These are phyloP conservation scores for Penicillium lividum DNA, from an alignment of 495 filamentous ascomycete species.

Conservation along the genomic window DNA sequence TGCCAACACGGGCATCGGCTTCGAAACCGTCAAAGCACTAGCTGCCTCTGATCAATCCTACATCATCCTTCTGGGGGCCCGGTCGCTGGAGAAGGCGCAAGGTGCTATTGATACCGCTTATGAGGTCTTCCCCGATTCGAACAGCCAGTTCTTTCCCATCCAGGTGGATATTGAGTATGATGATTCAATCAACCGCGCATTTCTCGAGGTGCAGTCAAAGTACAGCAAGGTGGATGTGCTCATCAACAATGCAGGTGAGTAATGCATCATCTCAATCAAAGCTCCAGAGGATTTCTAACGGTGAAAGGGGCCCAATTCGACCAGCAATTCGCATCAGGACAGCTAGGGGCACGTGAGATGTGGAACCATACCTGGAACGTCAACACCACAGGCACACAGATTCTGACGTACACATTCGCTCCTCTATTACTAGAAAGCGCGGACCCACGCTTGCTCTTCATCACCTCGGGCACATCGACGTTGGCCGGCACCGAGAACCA, in stretches of 20 bases:
- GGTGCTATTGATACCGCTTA: constrained; percentile 36
- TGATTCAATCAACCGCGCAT: constrained; percentile 49
- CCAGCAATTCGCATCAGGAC: constrained; percentile 27
- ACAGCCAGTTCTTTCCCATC: constrained; percentile 35
- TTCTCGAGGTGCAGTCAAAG: constrained; percentile 30
- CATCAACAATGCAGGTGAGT: constrained; percentile 52
- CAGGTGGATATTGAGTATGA: constrained; percentile 55
- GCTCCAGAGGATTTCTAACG: background rate
- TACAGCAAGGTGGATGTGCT: constrained; percentile 52
- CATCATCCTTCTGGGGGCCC: constrained; percentile 49
- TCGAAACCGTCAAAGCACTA: constrained; percentile 49
- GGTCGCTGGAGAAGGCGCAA: constrained; percentile 45
- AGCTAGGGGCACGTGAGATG: constrained; percentile 37
- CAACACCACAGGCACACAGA: constrained; percentile 54
- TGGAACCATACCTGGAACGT: constrained; percentile 58
- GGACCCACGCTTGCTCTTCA: constrained; percentile 51
- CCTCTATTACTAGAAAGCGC: constrained; percentile 47
- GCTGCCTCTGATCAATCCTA: constrained; percentile 41
- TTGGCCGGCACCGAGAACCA: constrained; percentile 39
- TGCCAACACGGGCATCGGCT: constrained; percentile 53
- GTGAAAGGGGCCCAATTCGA: constrained; percentile 39
- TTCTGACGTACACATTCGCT: constrained; percentile 46
- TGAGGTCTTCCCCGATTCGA: constrained; percentile 36
- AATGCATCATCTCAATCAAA: background rate
- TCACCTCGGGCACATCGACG: constrained; percentile 49